These are phyloP conservation scores for Closterium sp. DNA, from an alignment of 139 green algal species.

Conservation along the genomic window DNA sequence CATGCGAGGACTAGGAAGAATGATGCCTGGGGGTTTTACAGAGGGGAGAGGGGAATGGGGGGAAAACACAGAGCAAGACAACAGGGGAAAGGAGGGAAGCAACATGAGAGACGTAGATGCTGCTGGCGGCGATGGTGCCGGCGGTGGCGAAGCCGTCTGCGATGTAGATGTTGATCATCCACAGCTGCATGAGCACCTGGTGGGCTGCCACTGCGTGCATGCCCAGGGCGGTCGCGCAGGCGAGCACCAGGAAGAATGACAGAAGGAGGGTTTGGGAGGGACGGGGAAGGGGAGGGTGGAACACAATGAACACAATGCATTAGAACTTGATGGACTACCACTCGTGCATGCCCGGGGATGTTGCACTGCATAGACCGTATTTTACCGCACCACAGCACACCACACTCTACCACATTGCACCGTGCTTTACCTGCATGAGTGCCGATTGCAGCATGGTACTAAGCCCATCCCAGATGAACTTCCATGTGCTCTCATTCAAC, in stretches of 20 bases:
- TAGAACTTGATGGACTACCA: slow-evolving; percentile 49
- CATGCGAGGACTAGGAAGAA: slow-evolving; percentile 63
- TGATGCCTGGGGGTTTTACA: slow-evolving; percentile 18
- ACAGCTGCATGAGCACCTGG: slow-evolving; percentile 65
- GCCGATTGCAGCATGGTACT: slow-evolving; percentile 64
- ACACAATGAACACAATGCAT: slow-evolving; percentile 58
- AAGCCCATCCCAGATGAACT: slow-evolving; percentile 57
- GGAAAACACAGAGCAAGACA: background rate
- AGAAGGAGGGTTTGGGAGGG: no score
- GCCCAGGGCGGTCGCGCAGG: slow-evolving; percentile 55
- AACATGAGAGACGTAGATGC: background rate
- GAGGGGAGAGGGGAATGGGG: background rate
- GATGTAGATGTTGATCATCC: slow-evolving; percentile 54
- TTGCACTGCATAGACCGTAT: no score
- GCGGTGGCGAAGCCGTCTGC: slow-evolving; percentile 71
- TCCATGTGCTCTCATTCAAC: slow-evolving; percentile 32
- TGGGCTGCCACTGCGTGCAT: slow-evolving; percentile 49
- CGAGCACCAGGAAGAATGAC: slow-evolving; percentile 60
- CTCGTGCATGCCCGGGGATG: no score
- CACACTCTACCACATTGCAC: no score
- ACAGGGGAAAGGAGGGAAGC: background rate
- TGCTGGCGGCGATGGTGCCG: slow-evolving; percentile 65
- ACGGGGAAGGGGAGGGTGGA: background rate
- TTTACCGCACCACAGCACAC: no score
- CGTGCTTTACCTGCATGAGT: slow-evolving; percentile 28